phyloP scores from a whole-genome alignment of 2,329 filamentous ascomycete genomes.

The Trichoderma polysporum region DNA sequence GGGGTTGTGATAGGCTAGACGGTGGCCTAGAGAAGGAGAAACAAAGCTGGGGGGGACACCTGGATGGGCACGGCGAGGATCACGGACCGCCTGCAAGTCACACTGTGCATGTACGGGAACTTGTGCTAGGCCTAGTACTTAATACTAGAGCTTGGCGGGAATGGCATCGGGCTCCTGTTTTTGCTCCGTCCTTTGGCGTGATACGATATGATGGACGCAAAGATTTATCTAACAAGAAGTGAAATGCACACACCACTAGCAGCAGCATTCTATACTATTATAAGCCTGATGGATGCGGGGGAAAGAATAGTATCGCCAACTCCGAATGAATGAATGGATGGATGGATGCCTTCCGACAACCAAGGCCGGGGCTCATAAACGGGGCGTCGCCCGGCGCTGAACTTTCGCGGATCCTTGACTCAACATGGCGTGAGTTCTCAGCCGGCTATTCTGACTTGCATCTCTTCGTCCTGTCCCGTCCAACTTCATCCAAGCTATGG shows the following conservation, averaged over 20 bases:
- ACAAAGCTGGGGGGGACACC: constrained; percentile 7
- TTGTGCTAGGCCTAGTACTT: too few relatives aligned
- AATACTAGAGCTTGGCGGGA: too few relatives aligned
- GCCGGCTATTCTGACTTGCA: not conserved
- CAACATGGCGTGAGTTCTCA: constrained; percentile 2
- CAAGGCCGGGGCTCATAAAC: constrained; percentile 5
- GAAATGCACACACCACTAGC: not conserved
- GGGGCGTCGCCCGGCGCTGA: not conserved
- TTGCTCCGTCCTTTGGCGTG: too few relatives aligned
- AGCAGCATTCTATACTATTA: too few relatives aligned
- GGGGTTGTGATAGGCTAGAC: constrained; percentile 35
- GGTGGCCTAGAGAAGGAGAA: not conserved
- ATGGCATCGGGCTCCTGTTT: not conserved
- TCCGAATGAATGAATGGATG: too few relatives aligned
- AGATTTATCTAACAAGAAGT: not conserved
- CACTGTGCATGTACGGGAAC: not conserved
- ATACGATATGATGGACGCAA: too few relatives aligned
- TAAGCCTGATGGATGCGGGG: not conserved
- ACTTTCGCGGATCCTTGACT: not conserved
- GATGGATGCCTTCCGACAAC: not conserved
- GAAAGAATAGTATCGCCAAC: too few relatives aligned
- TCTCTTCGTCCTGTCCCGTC: not conserved
- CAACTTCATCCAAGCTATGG: not conserved
- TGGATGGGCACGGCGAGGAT: constrained; percentile 1
- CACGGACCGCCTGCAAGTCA: constrained; percentile 13